Evolutionary conservation across 2,329 filamentous ascomycete species (phyloP), one percentile per base, ranked within the genome.

Genomic region (Xylariales sp.): DNA sequence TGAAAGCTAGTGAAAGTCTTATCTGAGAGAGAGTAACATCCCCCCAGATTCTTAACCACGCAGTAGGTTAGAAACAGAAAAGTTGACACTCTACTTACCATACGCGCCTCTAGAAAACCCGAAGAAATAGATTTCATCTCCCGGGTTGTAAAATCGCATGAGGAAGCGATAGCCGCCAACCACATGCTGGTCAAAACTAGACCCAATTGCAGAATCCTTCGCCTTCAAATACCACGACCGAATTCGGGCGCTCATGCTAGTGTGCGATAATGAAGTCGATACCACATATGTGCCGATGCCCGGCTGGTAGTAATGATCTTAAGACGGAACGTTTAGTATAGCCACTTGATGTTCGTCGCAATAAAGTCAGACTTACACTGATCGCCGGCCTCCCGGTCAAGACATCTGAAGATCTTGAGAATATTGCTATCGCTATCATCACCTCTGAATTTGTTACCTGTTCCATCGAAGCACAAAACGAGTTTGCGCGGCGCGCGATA

Each of bases 161-260:
- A 93, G 82, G 77, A 94, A 93, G 62, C 90, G 89, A 79, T 96
- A 96, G 1, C 92, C 93, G 7, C 90, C 92, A 73, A 96, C 92
- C 10, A 96, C 93, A 80, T 96, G 93, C 64, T 93, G 86, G 72
- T 91, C 92, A 71, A 97, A 95, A 0, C 90, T 93, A 0, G 91
- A 91, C 1, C 93, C 93, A 68, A 97, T 80, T 9, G 92, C 93
- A 3, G 91, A 92, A 78, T 96, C 93, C 72, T 93, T 93, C 67
- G 91, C 89, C 73, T 93, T 92, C 50, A 85, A 80, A 74, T 90
- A 91, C 87, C 89, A 92, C 8, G 88, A 90, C 69, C 85, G 86
- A 64, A 92, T 73, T 14, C 88, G 85, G 6, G 88, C 86, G 28
- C 84, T 77, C 0, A 83, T 74, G 10, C 87, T 84, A 0, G 86